These are phyloP conservation scores for Fusarium sp. DNA, from an alignment of 2,329 filamentous ascomycete species.

Conservation along the genomic window DNA sequence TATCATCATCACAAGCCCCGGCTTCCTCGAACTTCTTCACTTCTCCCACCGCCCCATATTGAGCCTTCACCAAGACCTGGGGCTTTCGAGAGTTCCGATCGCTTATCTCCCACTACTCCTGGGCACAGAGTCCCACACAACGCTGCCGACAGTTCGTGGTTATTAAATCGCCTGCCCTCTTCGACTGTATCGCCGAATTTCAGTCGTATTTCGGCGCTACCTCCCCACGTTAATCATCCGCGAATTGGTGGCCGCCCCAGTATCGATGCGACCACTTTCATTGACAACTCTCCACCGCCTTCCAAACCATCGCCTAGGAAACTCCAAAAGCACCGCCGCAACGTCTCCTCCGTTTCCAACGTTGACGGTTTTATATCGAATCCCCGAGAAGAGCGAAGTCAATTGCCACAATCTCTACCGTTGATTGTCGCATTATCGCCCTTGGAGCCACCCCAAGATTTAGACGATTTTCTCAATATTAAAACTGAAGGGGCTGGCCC, in stretches of 20 bases:
- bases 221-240: constrained; percentile 49
- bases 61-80: constrained; percentile 40
- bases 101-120: constrained; percentile 34
- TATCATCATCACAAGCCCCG: constrained; percentile 48
- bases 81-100: constrained; percentile 33
- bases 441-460: constrained; percentile 39
- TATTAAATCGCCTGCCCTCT: constrained; percentile 65
- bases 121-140: constrained; percentile 48
- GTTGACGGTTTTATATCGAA: constrained; percentile 19
- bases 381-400: constrained; percentile 26
- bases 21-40: constrained; percentile 58
- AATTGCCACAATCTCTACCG: constrained; percentile 40
- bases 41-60: constrained; percentile 56
- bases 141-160: constrained; percentile 58
- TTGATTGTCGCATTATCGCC: constrained; percentile 44
- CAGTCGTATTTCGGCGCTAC: constrained; percentile 57
- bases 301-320: constrained; percentile 52
- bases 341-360: constrained; percentile 41
- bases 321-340: constrained; percentile 54
- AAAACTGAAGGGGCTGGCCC: constrained; percentile 46
- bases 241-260: constrained; percentile 58
- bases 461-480: constrained; percentile 40
- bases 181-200: constrained; percentile 59
- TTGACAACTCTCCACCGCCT: constrained; percentile 49
- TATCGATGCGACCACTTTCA: constrained; percentile 55